Conservation (phyloP, 23 red algal genomes). For the Gracilaria domingensis region DNA sequence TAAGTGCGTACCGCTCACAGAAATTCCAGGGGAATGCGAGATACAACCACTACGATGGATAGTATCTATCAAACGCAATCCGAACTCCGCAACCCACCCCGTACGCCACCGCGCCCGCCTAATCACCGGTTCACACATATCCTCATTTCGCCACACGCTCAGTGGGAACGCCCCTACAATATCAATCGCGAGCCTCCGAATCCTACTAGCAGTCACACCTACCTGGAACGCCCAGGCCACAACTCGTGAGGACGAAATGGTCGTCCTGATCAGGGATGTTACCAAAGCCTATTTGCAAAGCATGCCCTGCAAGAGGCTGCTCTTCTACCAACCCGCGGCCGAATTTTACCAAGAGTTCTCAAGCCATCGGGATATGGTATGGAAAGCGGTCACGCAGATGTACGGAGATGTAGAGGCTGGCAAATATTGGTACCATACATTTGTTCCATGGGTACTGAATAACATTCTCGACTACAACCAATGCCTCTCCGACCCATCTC, state of each 20-base stretch:
- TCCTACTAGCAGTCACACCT: neutral
- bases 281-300: slow-evolving; percentile 41
- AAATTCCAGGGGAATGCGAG: neutral
- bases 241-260: too few species aligned
- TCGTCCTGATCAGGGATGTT: slow-evolving; percentile 5
- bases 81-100: neutral
- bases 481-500: slow-evolving; percentile 1
- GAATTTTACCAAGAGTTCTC: neutral
- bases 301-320: neutral
- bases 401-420: slow-evolving; percentile 19
- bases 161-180: slow-evolving; percentile 17
- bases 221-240: neutral
- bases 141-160: neutral
- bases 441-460: neutral
- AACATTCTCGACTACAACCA: slow-evolving; percentile 12
- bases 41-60: slow-evolving; percentile 5
- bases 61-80: slow-evolving; percentile 2
- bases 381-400: neutral
- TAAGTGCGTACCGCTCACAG: too few species aligned
- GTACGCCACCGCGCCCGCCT: neutral
- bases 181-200: neutral
- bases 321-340: slow-evolving; percentile 2
- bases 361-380: neutral
- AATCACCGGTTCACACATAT: neutral
- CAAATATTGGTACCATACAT: neutral